Evolutionary conservation across 2,329 filamentous ascomycete genomes (phyloP), one percentile per base, ranked within the genome.

Genomic region (Colletotrichum sp.): DNA sequence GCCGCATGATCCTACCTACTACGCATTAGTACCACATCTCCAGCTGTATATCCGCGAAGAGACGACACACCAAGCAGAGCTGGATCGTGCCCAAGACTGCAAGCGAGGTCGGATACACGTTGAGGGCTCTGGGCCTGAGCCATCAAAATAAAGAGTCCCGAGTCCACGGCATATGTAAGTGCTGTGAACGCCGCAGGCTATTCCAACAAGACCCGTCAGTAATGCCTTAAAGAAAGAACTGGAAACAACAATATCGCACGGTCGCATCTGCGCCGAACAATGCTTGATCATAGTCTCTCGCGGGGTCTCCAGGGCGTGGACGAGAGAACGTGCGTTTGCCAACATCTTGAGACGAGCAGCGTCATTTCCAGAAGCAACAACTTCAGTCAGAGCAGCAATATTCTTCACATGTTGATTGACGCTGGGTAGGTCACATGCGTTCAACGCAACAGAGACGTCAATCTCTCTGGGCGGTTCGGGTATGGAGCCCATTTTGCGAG

Each of bases 261-360:
- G 13, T n/a, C 65, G 38, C 2, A 81, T 82, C 81, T 87, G 82
- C 0, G 84, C 84, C 85, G 86, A 88, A 72, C 78, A 81, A 66
- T 87, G 85, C 69, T 84, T 81, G 69, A 87, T 82, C 81, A 87
- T 86, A 0, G 86, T 85, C 78, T 88, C 86, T 6, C 86, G 81
- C 0, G 87, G 87, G 0, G 85, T 87, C 75, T 88, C 86, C 0
- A 86, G 78, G 0, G 84, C 81, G n/a, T 65, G 47, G 2, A 65
- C 43, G 6, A 64, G 43, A 1, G 31, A 57, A 3, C 43, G 5
- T 8, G 61, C 58, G 43, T n/a, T 55, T 18, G 16, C 67, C 31
- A 70, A n/a, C 58, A 70, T 69, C 31, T 31, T 36, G 3, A 70
- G 47, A 16, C 67, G 58, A 16, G 59, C 59, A 4, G 58, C 47